These are phyloP conservation scores for Collybia mongolica DNA, from an alignment of 768 basidiomycete species.

Conservation along the genomic window DNA sequence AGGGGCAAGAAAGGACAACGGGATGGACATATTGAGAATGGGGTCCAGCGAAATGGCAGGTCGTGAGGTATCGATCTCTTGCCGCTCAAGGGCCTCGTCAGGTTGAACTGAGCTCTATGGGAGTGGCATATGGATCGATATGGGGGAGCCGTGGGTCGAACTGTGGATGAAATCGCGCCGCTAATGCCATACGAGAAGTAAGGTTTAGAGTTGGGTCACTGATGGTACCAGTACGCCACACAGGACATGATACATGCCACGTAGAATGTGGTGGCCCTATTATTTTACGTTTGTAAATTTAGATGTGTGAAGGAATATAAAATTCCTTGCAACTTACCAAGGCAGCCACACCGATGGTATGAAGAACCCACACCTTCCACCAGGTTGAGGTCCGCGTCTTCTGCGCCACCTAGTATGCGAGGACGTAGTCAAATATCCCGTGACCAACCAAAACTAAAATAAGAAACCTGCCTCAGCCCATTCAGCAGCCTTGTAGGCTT, in stretches of 20 bases:
- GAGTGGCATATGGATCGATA: too few relatives aligned
- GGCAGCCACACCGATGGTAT: conserved; percentile 68
- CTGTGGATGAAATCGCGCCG: too few relatives aligned
- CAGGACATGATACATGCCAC: conserved; percentile 53
- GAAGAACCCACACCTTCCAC: conserved; percentile 37
- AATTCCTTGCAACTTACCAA: conserved; percentile 42
- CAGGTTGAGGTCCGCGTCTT: conserved; percentile 16
- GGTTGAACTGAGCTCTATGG: too few relatives aligned
- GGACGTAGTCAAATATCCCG: neutral
- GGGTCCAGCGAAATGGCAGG: too few relatives aligned
- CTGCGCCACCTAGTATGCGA: conserved; percentile 49
- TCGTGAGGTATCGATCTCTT: too few relatives aligned
- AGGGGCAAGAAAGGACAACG: neutral
- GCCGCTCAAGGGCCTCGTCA: too few relatives aligned
- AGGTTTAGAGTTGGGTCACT: conserved; percentile 18
- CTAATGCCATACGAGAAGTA: too few relatives aligned
- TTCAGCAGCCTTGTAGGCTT: conserved; percentile 56
- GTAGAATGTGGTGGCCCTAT: conserved; percentile 60
- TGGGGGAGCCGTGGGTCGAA: too few relatives aligned
- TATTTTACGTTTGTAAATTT: conserved; percentile 21
- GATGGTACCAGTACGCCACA: conserved; percentile 51
- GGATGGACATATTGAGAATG: too few relatives aligned
- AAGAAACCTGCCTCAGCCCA: conserved; percentile 51
- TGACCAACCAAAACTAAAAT: neutral
- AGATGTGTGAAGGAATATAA: too few relatives aligned